Evolutionary conservation across 345 rosid genomes (phyloP), one percentile per base, ranked within the genome.

Genomic region (Orychophragmus violaceus): DNA sequence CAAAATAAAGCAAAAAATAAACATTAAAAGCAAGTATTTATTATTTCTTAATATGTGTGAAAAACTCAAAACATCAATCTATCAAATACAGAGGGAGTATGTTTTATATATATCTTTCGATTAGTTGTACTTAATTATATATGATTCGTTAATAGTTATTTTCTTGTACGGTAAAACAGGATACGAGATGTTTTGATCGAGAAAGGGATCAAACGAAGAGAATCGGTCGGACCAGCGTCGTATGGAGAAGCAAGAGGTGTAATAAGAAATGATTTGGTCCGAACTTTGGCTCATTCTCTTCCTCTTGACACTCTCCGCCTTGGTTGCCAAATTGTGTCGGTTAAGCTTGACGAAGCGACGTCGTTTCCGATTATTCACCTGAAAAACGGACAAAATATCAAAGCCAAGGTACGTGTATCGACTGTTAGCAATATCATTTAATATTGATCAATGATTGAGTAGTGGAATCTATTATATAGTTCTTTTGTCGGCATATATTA

Each of bases 211-310:
- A 71, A 61, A 59, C 27, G 11, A 42, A 62, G 46, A 18, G 76
- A 68, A 16, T 13, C 52, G 0, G 64, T 39, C 3, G 59, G 64
- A 53, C 68, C 30, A 0, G 39, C 62, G 0, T 54, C 69, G 30
- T 59, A 66, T 42, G 87, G 87, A 21, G 95, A 87, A 75, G 32
- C 59, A 9, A 80, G 87, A 37, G 77, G 83, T 66, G 28, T 88
- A 27, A 59, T 67, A 63, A 76, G 91, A 30, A 74, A 62, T 55
- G 82, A 79, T 68, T 71, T 88, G 28, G 52, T 87, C 6, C 56
- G 72, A 23, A 65, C 76, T 8, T 59, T 85, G 42, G 88, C 82
- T 19, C 64, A 71, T 53, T 59, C 70, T 54, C 71, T 83, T 62
- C 90, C 87, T 17, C 25, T 1, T 4, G 71, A 69, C 52, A 76